Percentiles rank a stretch among this genome's conserved stretches.
phyloP scores from a whole-genome alignment of 2,329 filamentous ascomycete genomes.

The Pseudopithomyces maydicus region DNA sequence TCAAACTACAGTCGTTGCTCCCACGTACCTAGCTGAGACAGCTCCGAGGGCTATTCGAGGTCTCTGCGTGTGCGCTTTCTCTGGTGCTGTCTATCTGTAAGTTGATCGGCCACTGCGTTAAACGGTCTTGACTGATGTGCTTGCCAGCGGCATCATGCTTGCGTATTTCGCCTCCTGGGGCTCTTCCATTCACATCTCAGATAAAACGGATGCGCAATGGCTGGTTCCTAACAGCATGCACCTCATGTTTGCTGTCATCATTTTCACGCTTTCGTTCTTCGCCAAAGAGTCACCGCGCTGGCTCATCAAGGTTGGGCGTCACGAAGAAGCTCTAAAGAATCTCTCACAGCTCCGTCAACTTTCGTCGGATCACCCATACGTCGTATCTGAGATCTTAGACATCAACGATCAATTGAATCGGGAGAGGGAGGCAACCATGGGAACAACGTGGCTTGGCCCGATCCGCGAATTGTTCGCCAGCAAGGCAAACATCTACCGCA shows the following conservation, averaged over 20 bases:
- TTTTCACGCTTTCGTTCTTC: slow-evolving; percentile 71
- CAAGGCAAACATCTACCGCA: slow-evolving; percentile 72
- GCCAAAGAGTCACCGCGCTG: slow-evolving; percentile 73
- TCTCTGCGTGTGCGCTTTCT: slow-evolving; percentile 74
- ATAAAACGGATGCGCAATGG: slow-evolving; percentile 52
- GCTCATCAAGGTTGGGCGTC: slow-evolving; percentile 67
- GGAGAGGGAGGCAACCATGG: slow-evolving; percentile 73
- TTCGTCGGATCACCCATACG: slow-evolving; percentile 63
- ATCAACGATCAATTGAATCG: slow-evolving; percentile 71
- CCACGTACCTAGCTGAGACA: slow-evolving; percentile 75
- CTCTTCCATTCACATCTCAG: slow-evolving; percentile 57
- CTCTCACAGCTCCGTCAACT: slow-evolving; percentile 66
- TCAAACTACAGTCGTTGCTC: slow-evolving; percentile 70
- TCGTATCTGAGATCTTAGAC: slow-evolving; percentile 64
- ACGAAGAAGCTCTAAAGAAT: slow-evolving; percentile 62
- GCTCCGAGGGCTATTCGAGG: slow-evolving; percentile 72
- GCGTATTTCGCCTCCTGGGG: slow-evolving; percentile 74
- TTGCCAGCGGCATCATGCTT: slow-evolving; percentile 69
- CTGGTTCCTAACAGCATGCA: slow-evolving; percentile 76
- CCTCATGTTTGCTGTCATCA: slow-evolving; percentile 76
- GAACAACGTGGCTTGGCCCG: slow-evolving; percentile 66
- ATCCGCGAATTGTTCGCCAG: slow-evolving; percentile 71
- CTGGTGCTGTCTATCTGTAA: slow-evolving; percentile 70
- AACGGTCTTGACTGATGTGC: background rate
- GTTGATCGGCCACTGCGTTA: background rate